These are phyloP conservation scores for Dryadomyces sulphureus DNA, from an alignment of 2,329 filamentous ascomycete genomes.

Conservation along the genomic window DNA sequence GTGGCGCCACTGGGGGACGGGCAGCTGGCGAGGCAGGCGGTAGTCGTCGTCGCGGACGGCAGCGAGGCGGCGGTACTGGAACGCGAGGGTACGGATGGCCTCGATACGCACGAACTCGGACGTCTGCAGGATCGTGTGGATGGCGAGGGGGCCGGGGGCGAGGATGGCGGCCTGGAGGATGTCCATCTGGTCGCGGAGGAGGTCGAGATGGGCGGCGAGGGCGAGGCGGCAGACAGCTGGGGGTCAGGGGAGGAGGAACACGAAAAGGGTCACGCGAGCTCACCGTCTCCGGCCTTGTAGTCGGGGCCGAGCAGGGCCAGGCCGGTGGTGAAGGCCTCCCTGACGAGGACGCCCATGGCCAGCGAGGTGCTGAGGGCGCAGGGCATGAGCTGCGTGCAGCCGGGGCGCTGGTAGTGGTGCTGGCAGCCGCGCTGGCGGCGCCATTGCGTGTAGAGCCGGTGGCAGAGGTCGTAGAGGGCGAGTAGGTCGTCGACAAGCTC, in stretches of 20 bases:
- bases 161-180: constrained; percentile 13
- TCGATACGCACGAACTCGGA: constrained; percentile 20
- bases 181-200: constrained; percentile 16
- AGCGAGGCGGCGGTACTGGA: constrained; percentile 22
- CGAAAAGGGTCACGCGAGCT: background rate
- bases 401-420: constrained; percentile 19
- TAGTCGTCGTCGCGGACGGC: constrained; percentile 15
- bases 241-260: background rate
- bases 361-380: constrained; percentile 22
- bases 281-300: constrained; percentile 22
- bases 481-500: constrained; percentile 17
- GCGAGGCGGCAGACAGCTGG: constrained; percentile 16
- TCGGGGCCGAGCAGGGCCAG: constrained; percentile 19
- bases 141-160: constrained; percentile 15
- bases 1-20: constrained; percentile 8
- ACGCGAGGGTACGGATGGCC: constrained; percentile 18
- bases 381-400: constrained; percentile 5
- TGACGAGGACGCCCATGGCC: constrained; percentile 16
- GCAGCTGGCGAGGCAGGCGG: constrained; percentile 15
- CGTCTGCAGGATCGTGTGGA: constrained; percentile 18
- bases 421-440: constrained; percentile 17
- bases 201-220: constrained; percentile 15
- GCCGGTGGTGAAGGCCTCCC: constrained; percentile 19
- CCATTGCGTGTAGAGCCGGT: constrained; percentile 22
- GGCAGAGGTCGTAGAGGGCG: constrained; percentile 16